These are phyloP conservation scores for Pisolithus orientalis DNA, from an alignment of 768 basidiomycete genomes.

Conservation along the genomic window DNA sequence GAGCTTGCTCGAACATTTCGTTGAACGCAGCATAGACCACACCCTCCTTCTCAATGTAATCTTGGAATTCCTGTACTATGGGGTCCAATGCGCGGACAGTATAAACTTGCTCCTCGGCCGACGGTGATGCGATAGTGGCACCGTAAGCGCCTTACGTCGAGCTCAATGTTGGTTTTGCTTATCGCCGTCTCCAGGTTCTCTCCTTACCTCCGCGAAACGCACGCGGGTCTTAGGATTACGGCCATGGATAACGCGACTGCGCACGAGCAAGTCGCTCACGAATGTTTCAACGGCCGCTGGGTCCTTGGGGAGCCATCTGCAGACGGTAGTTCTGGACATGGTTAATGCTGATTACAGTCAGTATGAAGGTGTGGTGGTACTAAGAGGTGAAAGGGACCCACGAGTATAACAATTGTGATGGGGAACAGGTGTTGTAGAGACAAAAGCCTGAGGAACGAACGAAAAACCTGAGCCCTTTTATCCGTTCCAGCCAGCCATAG, in stretches of 20 bases:
- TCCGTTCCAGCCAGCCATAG: not conserved
- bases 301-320: not conserved
- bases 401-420: not conserved
- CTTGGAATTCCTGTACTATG: conserved; percentile 14
- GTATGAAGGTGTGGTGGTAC: not conserved
- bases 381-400: not conserved
- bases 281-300: not conserved
- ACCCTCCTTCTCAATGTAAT: conserved; percentile 15
- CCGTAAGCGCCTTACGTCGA: not conserved
- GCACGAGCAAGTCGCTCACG: not conserved
- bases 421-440: not conserved
- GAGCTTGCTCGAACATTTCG: not conserved
- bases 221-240: not conserved
- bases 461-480: not conserved
- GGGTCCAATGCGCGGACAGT: conserved; percentile 1
- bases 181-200: not conserved
- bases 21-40: conserved; percentile 10
- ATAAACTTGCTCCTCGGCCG: conserved; percentile 7
- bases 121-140: conserved; percentile 17
- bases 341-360: not conserved
- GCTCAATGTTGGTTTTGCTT: not conserved
- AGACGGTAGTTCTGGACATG: not conserved
- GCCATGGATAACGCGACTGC: not conserved
- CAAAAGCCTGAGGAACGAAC: not conserved
- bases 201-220: not conserved